Evolutionary conservation across 2,329 filamentous ascomycete species (phyloP).

Genomic region (Orbilia javanica): DNA sequence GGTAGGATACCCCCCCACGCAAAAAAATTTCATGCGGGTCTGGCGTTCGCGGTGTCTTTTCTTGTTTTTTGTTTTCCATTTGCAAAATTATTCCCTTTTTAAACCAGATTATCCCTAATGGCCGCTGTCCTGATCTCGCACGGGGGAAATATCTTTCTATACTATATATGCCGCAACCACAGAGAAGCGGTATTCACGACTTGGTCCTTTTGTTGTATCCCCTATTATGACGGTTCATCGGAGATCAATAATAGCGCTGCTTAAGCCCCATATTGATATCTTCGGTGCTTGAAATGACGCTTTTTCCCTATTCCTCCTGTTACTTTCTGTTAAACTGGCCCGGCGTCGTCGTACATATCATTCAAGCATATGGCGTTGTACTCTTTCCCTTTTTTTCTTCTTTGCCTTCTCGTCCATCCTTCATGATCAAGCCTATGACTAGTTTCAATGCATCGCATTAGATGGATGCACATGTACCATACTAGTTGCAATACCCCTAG

Average conservation of each 20-base stretch:
- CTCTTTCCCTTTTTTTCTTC: not conserved
- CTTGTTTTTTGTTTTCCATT: slow-evolving; percentile 7
- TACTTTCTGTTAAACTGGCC: slow-evolving; percentile 10
- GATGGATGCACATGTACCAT: not conserved
- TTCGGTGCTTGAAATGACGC: slow-evolving; percentile 11
- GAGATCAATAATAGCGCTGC: not conserved
- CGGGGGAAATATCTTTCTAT: slow-evolving; percentile 17
- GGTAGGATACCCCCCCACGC: slow-evolving; percentile 54
- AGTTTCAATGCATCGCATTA: not conserved
- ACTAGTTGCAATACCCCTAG: not conserved
- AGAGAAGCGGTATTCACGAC: not conserved
- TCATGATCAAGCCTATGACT: not conserved
- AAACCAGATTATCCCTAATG: slow-evolving; percentile 24
- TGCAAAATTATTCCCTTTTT: not conserved
- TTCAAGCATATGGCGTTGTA: slow-evolving; percentile 31
- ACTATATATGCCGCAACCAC: slow-evolving; percentile 3
- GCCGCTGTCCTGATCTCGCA: slow-evolving; percentile 7
- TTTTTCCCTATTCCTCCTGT: not conserved
- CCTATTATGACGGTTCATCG: slow-evolving; percentile 12
- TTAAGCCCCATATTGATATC: slow-evolving; percentile 5
- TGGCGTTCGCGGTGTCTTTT: slow-evolving; percentile 43
- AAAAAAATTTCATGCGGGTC: slow-evolving; percentile 37
- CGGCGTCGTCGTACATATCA: slow-evolving; percentile 39
- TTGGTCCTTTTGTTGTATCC: slow-evolving; percentile 2
- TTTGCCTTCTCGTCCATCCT: not conserved